Base-by-base conservation (phyloP, 2,329 filamentous ascomycete genomes). In the Proliferodiscus dingleyae region DNA sequence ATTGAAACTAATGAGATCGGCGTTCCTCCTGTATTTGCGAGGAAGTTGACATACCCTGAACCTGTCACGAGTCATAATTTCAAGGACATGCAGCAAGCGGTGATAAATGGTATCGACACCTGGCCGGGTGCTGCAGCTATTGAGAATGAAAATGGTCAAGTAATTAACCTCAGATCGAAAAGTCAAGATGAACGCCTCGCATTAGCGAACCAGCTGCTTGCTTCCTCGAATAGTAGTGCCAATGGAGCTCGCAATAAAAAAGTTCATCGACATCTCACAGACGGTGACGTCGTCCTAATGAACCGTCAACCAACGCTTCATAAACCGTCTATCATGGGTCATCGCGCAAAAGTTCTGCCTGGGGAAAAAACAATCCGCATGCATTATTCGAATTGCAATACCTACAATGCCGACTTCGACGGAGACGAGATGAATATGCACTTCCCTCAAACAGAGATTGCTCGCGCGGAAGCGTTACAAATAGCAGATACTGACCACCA, bases 381-480 rank as follows among this genome's bases (percentile, higher is more conserved):
- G 91, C 93, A 98, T 71, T 98, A 98, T 69, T 91, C 93, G 60
- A 98, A 98, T 66, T 97, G 93, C 67, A 98, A 98, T 63, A 96
- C 93, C 0, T 98, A 98, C 74, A 98, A 98, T 60, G 93, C 93
- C 24, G 93, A 98, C 75, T 98, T 98, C 63, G 94, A 98, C 62
- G 93, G 93, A 66, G 93, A 98, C 64, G 93, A 98, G 68, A 98
- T 98, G 93, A 98, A 98, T 66, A 94, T 98, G 90, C 93, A 98
- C 68, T 97, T 98, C 62, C 93, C 93, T 1, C 93, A 98, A 60
- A 97, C 95, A 57, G 94, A 97, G 64, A 75, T 97, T 54, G 93
- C 93, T 13, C 79, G 93, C 57, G 87, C 91, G 2, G 93, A 98
- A 69, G 93, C 93, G 2, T 77, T 95, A 56, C 87, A 89, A 56